Evolutionary conservation across 2,329 filamentous ascomycete species (phyloP), one percentile per base, ranked within the genome.

Genomic region (Simplicillium aogashimaense): DNA sequence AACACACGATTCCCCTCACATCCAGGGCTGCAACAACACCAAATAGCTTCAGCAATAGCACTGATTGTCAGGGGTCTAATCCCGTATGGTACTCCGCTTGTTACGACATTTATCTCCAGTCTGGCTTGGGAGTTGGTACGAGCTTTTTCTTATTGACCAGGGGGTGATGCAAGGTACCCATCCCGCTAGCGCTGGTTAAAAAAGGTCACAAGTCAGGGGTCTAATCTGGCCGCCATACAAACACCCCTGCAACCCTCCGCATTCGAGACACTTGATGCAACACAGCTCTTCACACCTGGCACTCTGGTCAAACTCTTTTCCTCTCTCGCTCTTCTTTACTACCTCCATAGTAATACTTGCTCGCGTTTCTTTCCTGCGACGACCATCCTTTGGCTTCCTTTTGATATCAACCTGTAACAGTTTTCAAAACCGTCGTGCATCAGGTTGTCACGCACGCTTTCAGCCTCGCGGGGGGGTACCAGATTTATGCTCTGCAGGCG

Each of bases 241-340:
- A 42, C 46, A 44, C 20, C 20, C 20, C 20, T 25, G 20, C 20
- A 25, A 25, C 20, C 20, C 20, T 56, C 50, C 52, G 47, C 46
- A 50, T 52, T 52, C 50, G 56, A 59, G 56, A 59, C 56, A 56
- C 49, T 41, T 53, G 49, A 50, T 52, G 50, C 50, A 52, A 50
- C 54, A 54, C 46, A 50, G 30, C 16, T 38, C 37, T 39, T 40
- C 28, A 36, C 38, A 20, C 34, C n/a, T 43, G 34, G 14, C 16
- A 37, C 41, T 35, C 13, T 40, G 37, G 39, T 37, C 35, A 35
- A 37, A 43, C 35, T 43, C 16, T 25, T 18, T 30, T 36, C 34
- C 29, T 30, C 33, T 36, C 20, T 28, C 15, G 15, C 29, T 37
- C 29, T 28, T 29, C 8, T 14, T 29, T 20, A 9, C 33, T n/a